A percentile compares a stretch with the other conserved stretches of the same genome.
These are phyloP conservation scores for Stramenopiles sp. DNA, from an alignment of 352 stramenopile genomes.

Conservation along the genomic window DNA sequence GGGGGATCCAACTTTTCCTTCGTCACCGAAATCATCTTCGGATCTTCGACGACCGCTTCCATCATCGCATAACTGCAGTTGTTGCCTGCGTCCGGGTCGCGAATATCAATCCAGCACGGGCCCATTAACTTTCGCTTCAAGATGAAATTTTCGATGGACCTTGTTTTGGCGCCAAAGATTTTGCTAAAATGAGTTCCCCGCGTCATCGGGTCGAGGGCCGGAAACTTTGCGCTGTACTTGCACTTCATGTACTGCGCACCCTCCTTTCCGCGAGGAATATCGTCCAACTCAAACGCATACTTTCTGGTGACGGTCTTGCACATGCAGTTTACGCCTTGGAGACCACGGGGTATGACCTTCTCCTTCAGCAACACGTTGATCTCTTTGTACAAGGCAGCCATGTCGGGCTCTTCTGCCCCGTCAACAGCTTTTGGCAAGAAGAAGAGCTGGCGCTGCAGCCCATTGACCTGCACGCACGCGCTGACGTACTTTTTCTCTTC, in stretches of 20 bases:
- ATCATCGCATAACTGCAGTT: neutral
- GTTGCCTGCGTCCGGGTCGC: neutral
- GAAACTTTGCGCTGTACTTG: conserved; percentile 80
- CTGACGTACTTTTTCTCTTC: conserved; percentile 54
- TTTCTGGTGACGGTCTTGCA: conserved; percentile 82
- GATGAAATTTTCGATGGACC: conserved; percentile 87
- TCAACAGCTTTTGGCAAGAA: conserved; percentile 40
- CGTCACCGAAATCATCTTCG: neutral
- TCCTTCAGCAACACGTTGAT: conserved; percentile 59
- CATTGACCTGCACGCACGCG: conserved; percentile 83
- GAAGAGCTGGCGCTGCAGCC: conserved; percentile 85
- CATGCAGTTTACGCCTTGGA: conserved; percentile 40
- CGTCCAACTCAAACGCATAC: conserved; percentile 90
- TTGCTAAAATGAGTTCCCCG: conserved; percentile 59
- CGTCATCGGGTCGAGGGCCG: conserved; percentile 43
- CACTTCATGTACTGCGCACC: conserved; percentile 91
- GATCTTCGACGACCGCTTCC: neutral
- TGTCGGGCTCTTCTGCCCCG: conserved; percentile 17
- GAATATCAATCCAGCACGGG: conserved; percentile 77
- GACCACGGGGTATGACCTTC: conserved; percentile 42
- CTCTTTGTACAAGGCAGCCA: conserved; percentile 68
- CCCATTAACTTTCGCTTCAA: conserved; percentile 89
- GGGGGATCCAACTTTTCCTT: conserved; percentile 29
- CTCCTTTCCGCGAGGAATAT: conserved; percentile 64
- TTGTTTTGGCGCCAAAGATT: conserved; percentile 80